Base-by-base conservation (phyloP, 768 basidiomycete species). In the Auricularia sp. region DNA sequence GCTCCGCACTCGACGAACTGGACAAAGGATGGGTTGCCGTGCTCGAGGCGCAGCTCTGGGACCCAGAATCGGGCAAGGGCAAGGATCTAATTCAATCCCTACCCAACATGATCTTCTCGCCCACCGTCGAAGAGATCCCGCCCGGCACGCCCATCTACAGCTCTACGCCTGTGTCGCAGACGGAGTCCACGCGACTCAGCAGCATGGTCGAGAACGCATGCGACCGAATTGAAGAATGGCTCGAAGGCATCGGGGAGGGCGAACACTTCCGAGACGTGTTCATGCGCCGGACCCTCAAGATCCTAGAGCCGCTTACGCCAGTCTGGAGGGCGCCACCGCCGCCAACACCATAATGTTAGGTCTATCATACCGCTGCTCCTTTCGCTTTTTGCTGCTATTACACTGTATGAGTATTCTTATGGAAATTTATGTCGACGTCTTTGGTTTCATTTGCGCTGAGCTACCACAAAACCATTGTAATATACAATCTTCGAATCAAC, bases 1-100 rank as follows among this genome's bases (percentile, higher is more conserved):
- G 88, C 33, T 84, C 87, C 66, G 88, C 84, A 77, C 75, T 91
- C 33, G 83, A 85, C 70, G 85, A 89, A 69, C 79, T 92, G 43
- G 90, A 92, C 73, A 80, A 84, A 61, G 87, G 84, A 0, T 92
- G 90, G 90, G 67, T 84, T 14, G 79, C 83, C 18, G 86, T 88
- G 1, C 77, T 92, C 35, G 80, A 80, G 44, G 75, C 76, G 4
- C 85, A 88, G 68, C 77, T 81, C 1, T 92, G 90, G 90, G 84
- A 90, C 67, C 78, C 86, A 1, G 74, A 71, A 3, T 59, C 72
- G n/a, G 70, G 74, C 4, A 68, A 71, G 4, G 76, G 77, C 3
- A 67, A 71, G 3, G 83, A 76, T 21, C 68, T 74, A n/a, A 76
- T 83, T 63, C 71, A 82, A 36, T 67, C 76, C 3, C 62, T 83